phyloP scores from a whole-genome alignment of 2,329 filamentous ascomycete species.

The Ploettnerulaceae sp. region DNA sequence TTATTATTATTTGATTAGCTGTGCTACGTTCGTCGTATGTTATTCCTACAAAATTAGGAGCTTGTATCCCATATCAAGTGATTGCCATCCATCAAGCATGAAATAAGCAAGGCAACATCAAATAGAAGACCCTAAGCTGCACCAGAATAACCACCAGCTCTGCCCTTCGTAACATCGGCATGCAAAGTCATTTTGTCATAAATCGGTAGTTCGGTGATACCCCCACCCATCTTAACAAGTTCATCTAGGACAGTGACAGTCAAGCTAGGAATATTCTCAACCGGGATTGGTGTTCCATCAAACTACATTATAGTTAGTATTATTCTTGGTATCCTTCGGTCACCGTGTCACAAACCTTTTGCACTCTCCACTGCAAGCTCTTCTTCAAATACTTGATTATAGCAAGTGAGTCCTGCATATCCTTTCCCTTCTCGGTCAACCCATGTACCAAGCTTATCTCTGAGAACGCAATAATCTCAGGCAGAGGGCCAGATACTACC shows the following conservation, averaged over 20 bases:
- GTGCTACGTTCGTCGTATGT: too few relatives aligned
- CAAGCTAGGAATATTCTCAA: constrained; percentile 17
- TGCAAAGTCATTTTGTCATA: constrained; percentile 26
- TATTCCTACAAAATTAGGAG: not conserved
- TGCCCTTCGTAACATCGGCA: constrained; percentile 20
- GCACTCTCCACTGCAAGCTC: constrained; percentile 26
- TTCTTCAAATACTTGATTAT: constrained; percentile 21
- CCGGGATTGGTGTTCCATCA: constrained; percentile 19
- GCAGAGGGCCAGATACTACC: constrained; percentile 2
- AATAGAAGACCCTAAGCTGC: not conserved
- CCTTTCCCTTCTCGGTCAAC: constrained; percentile 11
- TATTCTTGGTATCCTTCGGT: not conserved
- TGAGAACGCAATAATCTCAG: constrained; percentile 19
- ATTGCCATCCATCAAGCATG: not conserved
- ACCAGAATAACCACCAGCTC: constrained; percentile 16
- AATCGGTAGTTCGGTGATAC: constrained; percentile 21
- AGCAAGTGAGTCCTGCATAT: constrained; percentile 11
- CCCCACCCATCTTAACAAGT: constrained; percentile 14
- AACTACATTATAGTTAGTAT: constrained; percentile 11
- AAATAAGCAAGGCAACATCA: not conserved
- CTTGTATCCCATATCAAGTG: not conserved
- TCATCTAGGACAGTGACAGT: constrained; percentile 23
- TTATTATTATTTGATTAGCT: too few relatives aligned
- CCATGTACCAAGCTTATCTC: constrained; percentile 22
- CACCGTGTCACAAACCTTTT: constrained; percentile 22